Evolutionary conservation across 306 rosid genomes (phyloP), one percentile per base, ranked within the genome.

Genomic region (Arachis stenosperma): DNA sequence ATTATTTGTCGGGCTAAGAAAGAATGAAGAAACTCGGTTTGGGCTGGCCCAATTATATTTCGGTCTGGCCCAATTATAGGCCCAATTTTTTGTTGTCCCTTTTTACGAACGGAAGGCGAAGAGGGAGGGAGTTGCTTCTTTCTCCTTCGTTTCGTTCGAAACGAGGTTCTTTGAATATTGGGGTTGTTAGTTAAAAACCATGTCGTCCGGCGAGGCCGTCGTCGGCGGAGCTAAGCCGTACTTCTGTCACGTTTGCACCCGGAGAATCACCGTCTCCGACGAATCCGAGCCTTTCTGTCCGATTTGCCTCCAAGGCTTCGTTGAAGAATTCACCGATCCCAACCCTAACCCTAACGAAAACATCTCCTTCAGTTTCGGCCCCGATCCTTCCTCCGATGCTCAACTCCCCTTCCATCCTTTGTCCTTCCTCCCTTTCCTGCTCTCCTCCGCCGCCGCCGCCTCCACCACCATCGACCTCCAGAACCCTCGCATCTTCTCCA

Each of bases 281-380:
- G 79, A 80, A 41, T 79, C 86, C 61, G 97, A 94, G 71, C 90
- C 92, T 55, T n/a, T 77, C 61, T 94, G 98, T 62, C 94, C 98
- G 41, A 30, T 68, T n/a, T 94, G 98, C 82, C 63, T 59, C n/a
- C 82, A 80, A 30, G 88, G 90, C 52, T 94, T 94, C 42, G 80
- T 94, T 9, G 98, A 94, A 75, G 98, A 94, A 80, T 71, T 82
- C 50, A 14, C 57, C 2, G 70, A 65, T 47, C 79, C 79, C 3
- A 48, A 72, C 77, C 84, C 90, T 51, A 78, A 53, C 75, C 85
- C 89, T 15, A 74, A 39, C 75, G 70, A 51, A 3, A 69, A 62
- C 60, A 39, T 12, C 0, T 5, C 56, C 22, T 58, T 76, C 15
- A 7, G 43, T 3, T 67, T 75, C 52, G n/a, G 2, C 74, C 11